Base-by-base conservation (phyloP, 1,284 basidiomycete genomes). In the Ustilago esculenta region DNA sequence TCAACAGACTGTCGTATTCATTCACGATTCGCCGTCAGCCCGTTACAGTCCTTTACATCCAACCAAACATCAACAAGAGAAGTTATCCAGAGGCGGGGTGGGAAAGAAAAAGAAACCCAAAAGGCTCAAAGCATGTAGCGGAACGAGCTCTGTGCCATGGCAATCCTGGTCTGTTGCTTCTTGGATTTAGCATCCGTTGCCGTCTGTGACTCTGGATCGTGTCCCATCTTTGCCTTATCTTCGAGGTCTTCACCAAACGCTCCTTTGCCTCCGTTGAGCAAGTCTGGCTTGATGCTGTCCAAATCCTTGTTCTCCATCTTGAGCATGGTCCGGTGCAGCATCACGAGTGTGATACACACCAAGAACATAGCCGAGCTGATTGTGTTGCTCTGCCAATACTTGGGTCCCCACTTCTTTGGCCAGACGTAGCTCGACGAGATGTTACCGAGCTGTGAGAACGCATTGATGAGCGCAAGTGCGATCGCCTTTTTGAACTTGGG, bases 371-470 rank as follows among this genome's bases (percentile, higher is more conserved):
- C 30, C 20, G 51, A 21, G 18, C 50, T 64, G 60, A 76, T 73
- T 32, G 61, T 50, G 58, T 69, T 71, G 40, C 55, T 57, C 43
- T 61, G 56, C 75, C 72, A 76, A 58, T 75, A 75, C 33, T 52
- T 49, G n/a, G 72, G 61, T 1, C 73, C 69, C 68, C 68, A 76
- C 32, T 60, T 58, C 25, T 55, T 58, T 5, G 63, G 66, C 69
- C 66, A 77, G 17, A 72, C 56, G 57, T 77, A 80, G 27, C 50
- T 51, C 30, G 83, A 82, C 18, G 80, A 76, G 41, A 85, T 82
- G 75, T 84, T 84, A 39, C 83, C 84, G 17, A 83, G 72, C 59
- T 84, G 82, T 0, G 80, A 79, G 55, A 84, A 81, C 34, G 83
- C 83, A 65, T 84, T 84, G 67, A 84, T 65, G 47, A 74, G 32